Conservation (phyloP, 2,329 filamentous ascomycete species). For the Epichloe festucae region DNA sequence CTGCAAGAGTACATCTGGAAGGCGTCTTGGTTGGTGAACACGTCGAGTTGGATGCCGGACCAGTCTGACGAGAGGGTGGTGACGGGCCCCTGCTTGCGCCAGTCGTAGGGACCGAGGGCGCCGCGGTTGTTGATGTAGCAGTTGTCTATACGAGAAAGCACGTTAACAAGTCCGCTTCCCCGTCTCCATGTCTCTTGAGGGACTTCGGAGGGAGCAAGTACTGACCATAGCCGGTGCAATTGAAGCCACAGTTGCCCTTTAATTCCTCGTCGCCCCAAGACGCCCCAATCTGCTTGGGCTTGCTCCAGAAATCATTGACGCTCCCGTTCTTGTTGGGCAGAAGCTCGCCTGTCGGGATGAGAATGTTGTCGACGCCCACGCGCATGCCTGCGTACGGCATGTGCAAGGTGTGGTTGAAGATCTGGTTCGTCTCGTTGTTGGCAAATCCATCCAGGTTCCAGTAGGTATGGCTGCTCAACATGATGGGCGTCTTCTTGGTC, state of each 20-base stretch:
- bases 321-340: constrained; percentile 52
- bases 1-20: constrained; percentile 83
- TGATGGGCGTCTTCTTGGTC: constrained; percentile 68
- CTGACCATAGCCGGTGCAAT: constrained; percentile 75
- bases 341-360: constrained; percentile 67
- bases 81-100: constrained; percentile 45
- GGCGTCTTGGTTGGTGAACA: constrained; percentile 73
- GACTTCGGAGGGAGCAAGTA: not conserved
- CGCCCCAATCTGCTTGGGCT: constrained; percentile 65
- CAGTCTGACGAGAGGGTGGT: constrained; percentile 58
- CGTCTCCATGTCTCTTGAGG: not conserved
- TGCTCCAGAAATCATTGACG: constrained; percentile 72
- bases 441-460: constrained; percentile 75
- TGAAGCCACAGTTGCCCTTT: constrained; percentile 61
- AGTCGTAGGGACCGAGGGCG: constrained; percentile 44
- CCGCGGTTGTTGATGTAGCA: constrained; percentile 57
- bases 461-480: constrained; percentile 64
- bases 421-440: constrained; percentile 52
- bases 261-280: constrained; percentile 51
- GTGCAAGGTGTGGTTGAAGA: constrained; percentile 59
- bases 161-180: not conserved
- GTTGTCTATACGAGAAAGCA: constrained; percentile 33
- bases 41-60: constrained; percentile 72
- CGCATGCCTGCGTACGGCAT: constrained; percentile 61
- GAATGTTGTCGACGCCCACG: constrained; percentile 54